Evolutionary conservation across 352 stramenopile species (phyloP).

Genomic region (Globisporangium rhizosaccharum): DNA sequence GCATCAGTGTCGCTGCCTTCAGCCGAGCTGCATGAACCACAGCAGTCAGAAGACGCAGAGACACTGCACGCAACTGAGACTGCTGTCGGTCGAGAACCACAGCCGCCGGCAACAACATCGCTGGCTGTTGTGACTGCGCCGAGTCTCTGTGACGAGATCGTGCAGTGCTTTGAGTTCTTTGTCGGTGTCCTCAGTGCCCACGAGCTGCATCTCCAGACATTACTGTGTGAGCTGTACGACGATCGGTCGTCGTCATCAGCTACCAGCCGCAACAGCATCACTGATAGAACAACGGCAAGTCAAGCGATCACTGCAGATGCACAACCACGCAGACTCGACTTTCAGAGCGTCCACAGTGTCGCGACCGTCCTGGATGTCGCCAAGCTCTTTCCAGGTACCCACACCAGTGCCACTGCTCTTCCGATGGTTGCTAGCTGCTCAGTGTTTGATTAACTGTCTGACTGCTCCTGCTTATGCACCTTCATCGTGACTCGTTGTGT

Average conservation of each 20-base stretch:
- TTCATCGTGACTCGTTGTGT: too few relatives aligned
- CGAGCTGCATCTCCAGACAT: slow-evolving; percentile 16
- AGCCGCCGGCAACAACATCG: background rate
- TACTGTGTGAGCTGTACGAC: slow-evolving; percentile 23
- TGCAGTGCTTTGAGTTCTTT: slow-evolving; percentile 39
- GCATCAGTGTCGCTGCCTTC: background rate
- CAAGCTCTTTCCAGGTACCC: slow-evolving; percentile 49
- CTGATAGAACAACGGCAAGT: background rate
- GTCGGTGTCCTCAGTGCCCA: slow-evolving; percentile 24
- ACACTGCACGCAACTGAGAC: background rate
- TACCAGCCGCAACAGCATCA: too few relatives aligned
- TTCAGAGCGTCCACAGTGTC: slow-evolving; percentile 26
- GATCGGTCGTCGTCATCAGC: too few relatives aligned
- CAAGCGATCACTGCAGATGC: background rate
- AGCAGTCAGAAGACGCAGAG: background rate
- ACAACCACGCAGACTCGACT: slow-evolving; percentile 1
- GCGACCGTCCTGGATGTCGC: slow-evolving; percentile 29
- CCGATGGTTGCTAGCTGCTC: too few relatives aligned
- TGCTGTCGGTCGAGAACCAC: background rate
- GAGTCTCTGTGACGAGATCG: slow-evolving; percentile 24
- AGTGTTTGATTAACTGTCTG: too few relatives aligned
- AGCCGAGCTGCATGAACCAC: too few relatives aligned
- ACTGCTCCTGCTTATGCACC: too few relatives aligned
- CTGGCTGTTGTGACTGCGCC: background rate
- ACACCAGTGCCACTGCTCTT: background rate